Base-by-base conservation (phyloP, 2,329 filamentous ascomycete genomes). In the Chaetomium sp. region DNA sequence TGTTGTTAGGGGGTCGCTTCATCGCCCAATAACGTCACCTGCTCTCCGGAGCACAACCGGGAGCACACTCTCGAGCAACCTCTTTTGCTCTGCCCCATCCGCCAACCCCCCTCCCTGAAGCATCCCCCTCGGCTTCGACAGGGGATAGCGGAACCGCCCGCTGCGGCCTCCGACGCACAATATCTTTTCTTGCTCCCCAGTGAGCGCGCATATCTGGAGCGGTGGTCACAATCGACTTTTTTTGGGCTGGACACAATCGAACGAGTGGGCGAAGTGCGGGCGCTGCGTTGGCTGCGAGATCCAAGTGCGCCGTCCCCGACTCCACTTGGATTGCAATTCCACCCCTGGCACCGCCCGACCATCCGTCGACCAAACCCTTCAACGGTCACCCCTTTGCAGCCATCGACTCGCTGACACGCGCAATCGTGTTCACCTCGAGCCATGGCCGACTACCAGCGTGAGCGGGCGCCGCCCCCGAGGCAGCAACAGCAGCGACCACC, bases 361-460 rank as follows among this genome's bases (percentile, higher is more conserved):
- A 32, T 49, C 52, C 32, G 19, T 12, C 53, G 19, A 27, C 19
- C 19, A 27, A 27, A 27, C 19, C 19, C 19, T 27, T 27, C 19
- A 27, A 27, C 19, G 19, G 19, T 27, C 19, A 27, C 19, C 19
- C 19, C 19, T 27, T 27, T 27, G 19, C 19, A 27, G 19, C 41
- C 37, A 11, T 37, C 44, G 32, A n/a, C 34, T 53, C 41, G 36
- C 59, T 57, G 42, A 61, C 53, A 48, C 48, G 5, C 33, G 19
- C 19, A 50, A 46, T 35, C 64, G 61, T 54, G 51, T 46, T 12
- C 53, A 71, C 19, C 75, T 63, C 65, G 61, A 70, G 72, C 61
- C 66, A 84, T 84, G 80, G 77, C 79, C 65, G 80, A 84, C 66
- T 82, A 83, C 64, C 78, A 77, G 59, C 76, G 78, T 64, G 75